These are phyloP conservation scores for Escovopsis sp. DNA, from an alignment of 2,329 filamentous ascomycete species.

Conservation along the genomic window DNA sequence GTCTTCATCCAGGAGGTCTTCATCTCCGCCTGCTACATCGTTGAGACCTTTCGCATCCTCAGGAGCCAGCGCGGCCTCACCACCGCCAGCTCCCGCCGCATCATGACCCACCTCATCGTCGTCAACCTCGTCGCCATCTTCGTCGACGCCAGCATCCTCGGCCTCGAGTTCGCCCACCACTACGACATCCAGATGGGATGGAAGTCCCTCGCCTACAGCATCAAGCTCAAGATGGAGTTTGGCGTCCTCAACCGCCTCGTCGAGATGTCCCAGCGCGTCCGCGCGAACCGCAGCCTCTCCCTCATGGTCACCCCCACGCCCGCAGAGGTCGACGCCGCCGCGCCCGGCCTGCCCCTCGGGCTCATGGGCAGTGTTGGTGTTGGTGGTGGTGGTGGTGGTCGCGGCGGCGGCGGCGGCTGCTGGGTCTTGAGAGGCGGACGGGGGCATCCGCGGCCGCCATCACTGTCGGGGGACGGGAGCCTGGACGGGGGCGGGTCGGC, in stretches of 20 bases:
- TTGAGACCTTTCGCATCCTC: constrained; percentile 32
- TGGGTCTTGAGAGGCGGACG: too few relatives aligned
- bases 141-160: constrained; percentile 23
- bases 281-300: constrained; percentile 2
- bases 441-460: too few relatives aligned
- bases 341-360: constrained; percentile 1
- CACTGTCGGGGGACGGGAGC: too few relatives aligned
- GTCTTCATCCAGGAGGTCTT: constrained; percentile 39
- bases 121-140: constrained; percentile 27
- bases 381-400: too few relatives aligned
- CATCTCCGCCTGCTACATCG: constrained; percentile 36
- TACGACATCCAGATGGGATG: constrained; percentile 19
- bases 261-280: constrained; percentile 9
- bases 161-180: constrained; percentile 14
- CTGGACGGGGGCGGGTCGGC: too few relatives aligned
- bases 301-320: constrained; percentile 2
- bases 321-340: background rate
- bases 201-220: constrained; percentile 19
- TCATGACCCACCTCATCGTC: constrained; percentile 21
- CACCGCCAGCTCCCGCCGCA: constrained; percentile 3
- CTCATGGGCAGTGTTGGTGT: background rate
- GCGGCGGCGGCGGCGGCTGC: too few relatives aligned
- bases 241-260: constrained; percentile 18
- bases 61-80: constrained; percentile 20
- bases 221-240: constrained; percentile 21